Conservation (phyloP, 805 yeast genomes). For the Schizosaccharomyces osmophilus region DNA sequence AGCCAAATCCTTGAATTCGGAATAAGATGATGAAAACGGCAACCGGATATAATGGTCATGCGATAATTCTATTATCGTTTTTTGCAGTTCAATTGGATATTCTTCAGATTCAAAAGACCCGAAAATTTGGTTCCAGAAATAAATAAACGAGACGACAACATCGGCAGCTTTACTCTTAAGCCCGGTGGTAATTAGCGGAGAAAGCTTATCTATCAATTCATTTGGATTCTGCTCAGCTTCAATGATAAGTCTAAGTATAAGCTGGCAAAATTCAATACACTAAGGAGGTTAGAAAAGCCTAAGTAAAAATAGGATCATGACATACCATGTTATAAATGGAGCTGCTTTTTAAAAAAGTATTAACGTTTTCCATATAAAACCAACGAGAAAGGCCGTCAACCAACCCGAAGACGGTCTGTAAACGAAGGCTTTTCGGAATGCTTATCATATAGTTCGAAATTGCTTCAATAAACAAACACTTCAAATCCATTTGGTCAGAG, state of each 20-base stretch:
- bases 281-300: too few species aligned
- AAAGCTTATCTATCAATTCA: not conserved
- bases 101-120: not conserved
- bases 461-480: not conserved
- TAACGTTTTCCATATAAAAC: not conserved
- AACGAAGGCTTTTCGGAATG: not conserved
- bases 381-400: not conserved
- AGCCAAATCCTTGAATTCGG: not conserved
- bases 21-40: not conserved
- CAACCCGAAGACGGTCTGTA: not conserved
- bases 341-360: too few species aligned
- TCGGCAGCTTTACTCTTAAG: not conserved
- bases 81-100: not conserved
- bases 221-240: too few species aligned
- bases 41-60: not conserved
- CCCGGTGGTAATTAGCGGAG: not conserved
- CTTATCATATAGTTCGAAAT: not conserved
- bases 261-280: too few species aligned
- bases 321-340: too few species aligned
- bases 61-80: not conserved
- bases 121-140: not conserved
- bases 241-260: too few species aligned
- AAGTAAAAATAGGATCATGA: too few species aligned
- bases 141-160: not conserved
- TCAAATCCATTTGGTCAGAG: not conserved